Percentiles rank a stretch among this genome's conserved stretches.
Evolutionary conservation across 345 rosid species (phyloP).

Genomic region (Clausena lansium): DNA sequence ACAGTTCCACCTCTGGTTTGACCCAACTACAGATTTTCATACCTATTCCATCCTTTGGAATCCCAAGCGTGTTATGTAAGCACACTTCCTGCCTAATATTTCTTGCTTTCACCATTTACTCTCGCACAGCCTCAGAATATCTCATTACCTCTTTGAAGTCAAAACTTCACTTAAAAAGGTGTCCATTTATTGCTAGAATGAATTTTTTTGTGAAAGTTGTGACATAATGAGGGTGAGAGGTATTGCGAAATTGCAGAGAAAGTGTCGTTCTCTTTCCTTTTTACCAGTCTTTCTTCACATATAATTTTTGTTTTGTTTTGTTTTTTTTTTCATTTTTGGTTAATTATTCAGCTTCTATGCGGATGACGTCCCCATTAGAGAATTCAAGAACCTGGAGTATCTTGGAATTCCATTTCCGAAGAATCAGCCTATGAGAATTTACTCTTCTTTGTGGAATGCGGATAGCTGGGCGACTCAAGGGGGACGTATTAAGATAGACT

Average conservation of each 20-base stretch:
- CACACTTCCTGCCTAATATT: background rate
- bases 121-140: background rate
- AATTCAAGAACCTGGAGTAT: slow-evolving; percentile 56
- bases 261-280: too few species aligned
- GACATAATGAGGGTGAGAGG: too few species aligned
- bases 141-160: too few species aligned
- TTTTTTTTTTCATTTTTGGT: background rate
- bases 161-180: too few species aligned
- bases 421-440: slow-evolving; percentile 57
- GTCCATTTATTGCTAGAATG: too few species aligned
- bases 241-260: too few species aligned
- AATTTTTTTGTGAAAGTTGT: too few species aligned
- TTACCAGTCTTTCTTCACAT: too few species aligned
- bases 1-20: slow-evolving; percentile 80
- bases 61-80: slow-evolving; percentile 52
- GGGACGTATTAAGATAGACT: slow-evolving; percentile 58
- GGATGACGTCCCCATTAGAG: slow-evolving; percentile 49
- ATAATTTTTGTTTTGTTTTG: too few species aligned
- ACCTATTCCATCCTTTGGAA: slow-evolving; percentile 73
- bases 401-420: slow-evolving; percentile 46
- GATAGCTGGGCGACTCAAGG: slow-evolving; percentile 72
- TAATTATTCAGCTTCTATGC: slow-evolving; percentile 36
- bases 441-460: slow-evolving; percentile 66
- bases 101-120: background rate
- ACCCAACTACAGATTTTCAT: slow-evolving; percentile 66